Conservation (phyloP, 2,329 filamentous ascomycete species). For the Elsinoe australis region DNA sequence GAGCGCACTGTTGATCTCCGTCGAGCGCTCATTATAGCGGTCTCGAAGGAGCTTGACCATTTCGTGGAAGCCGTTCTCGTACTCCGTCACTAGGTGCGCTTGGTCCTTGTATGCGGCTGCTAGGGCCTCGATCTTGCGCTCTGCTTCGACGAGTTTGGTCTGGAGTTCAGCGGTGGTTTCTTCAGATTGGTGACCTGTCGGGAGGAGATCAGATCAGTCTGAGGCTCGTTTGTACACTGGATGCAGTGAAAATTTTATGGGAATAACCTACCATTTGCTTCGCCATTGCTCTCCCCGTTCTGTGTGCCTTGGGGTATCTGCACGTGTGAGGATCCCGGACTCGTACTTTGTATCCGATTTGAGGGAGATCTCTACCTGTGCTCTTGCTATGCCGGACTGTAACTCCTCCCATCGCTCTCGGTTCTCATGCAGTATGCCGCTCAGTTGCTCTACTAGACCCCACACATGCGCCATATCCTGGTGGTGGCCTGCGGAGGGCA, state of each 20-base stretch:
- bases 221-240: too few relatives aligned
- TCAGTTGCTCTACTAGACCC: slow-evolving; percentile 31
- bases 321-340: too few relatives aligned
- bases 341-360: too few relatives aligned
- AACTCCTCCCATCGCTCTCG: slow-evolving; percentile 30
- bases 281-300: slow-evolving; percentile 4
- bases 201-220: too few relatives aligned
- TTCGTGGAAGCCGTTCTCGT: slow-evolving; percentile 15
- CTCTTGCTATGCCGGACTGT: slow-evolving; percentile 28
- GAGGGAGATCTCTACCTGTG: slow-evolving; percentile 17
- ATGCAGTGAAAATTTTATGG: too few relatives aligned
- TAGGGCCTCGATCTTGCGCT: slow-evolving; percentile 14
- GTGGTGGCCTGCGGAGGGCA: slow-evolving; percentile 33
- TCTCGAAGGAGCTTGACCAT: slow-evolving; percentile 7
- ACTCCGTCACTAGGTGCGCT: slow-evolving; percentile 12
- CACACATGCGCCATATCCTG: slow-evolving; percentile 34
- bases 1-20: slow-evolving; percentile 6
- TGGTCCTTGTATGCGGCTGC: slow-evolving; percentile 8
- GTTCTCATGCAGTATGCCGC: slow-evolving; percentile 31
- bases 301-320: background rate
- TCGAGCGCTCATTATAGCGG: background rate
- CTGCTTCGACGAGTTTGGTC: slow-evolving; percentile 24
- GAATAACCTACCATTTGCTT: background rate
- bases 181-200: background rate
- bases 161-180: slow-evolving; percentile 26